Conservation (phyloP, 495 filamentous ascomycete genomes). For the Daldinia vernicosa region DNA sequence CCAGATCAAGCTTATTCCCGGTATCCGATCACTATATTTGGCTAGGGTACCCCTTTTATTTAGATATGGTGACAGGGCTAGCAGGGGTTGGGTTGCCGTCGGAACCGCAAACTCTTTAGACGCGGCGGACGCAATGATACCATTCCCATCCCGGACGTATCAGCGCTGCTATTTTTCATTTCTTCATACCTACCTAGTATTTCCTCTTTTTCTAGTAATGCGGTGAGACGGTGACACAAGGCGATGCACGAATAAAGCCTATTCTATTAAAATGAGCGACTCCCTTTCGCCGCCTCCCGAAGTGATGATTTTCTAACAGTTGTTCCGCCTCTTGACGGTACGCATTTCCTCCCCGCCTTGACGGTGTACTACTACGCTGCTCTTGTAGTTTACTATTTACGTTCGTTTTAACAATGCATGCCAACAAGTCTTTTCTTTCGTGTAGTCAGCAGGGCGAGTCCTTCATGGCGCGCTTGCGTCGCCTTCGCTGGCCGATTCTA, state of each 20-base stretch:
- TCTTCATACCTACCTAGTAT: not conserved
- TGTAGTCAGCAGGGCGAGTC: constrained; percentile 25
- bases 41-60: constrained; percentile 8
- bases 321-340: constrained; percentile 17
- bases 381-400: not conserved
- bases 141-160: not conserved
- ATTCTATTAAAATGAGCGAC: constrained; percentile 24
- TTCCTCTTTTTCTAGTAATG: not conserved
- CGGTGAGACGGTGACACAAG: not conserved
- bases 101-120: not conserved
- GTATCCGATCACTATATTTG: not conserved
- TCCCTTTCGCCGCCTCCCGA: not conserved
- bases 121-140: constrained; percentile 17
- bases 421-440: constrained; percentile 24
- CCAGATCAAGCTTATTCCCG: not conserved
- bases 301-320: constrained; percentile 15
- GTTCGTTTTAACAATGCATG: constrained; percentile 24
- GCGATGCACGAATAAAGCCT: constrained; percentile 6
- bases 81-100: constrained; percentile 4
- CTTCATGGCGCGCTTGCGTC: constrained; percentile 35
- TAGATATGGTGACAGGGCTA: not conserved
- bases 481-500: constrained; percentile 33
- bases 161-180: not conserved
- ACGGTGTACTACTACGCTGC: not conserved
- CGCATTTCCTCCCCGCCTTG: constrained; percentile 12